phyloP scores from a whole-genome alignment of 139 green algal genomes.

The Gonium pectorale region DNA sequence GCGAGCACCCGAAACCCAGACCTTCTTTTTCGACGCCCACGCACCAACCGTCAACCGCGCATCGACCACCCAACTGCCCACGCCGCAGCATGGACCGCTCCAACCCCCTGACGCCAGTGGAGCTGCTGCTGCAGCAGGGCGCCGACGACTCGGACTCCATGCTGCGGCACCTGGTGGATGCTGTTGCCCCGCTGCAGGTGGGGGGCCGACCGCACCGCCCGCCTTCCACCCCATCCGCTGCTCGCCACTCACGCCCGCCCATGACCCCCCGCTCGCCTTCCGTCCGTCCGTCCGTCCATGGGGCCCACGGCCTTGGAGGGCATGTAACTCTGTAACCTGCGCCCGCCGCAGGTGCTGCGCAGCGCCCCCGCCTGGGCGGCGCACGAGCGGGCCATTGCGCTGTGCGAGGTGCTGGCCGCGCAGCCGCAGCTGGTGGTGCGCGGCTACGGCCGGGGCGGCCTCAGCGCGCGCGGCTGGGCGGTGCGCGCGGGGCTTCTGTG shows the following conservation, averaged over 20 bases:
- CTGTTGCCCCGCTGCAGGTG: slow-evolving; percentile 17
- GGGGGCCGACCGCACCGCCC: no score
- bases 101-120: background rate
- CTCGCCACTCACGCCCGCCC: no score
- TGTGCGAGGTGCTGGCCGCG: slow-evolving; percentile 9
- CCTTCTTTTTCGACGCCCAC: background rate
- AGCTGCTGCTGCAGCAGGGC: slow-evolving; percentile 1
- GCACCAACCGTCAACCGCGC: background rate
- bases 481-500: background rate
- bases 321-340: no score
- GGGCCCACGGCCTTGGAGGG: no score
- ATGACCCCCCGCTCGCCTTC: no score
- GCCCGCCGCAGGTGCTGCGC: no score
- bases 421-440: background rate
- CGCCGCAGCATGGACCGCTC: background rate
- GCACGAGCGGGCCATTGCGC: background rate
- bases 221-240: no score
- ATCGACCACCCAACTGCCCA: background rate
- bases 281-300: no score
- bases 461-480: background rate
- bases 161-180: background rate
- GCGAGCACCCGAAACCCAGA: background rate
- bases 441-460: no score
- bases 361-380: slow-evolving; percentile 3
- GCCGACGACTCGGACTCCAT: background rate